Evolutionary conservation across 495 filamentous ascomycete species (phyloP), one percentile per base, ranked within the genome.

Genomic region (Xylaria bambusicola): DNA sequence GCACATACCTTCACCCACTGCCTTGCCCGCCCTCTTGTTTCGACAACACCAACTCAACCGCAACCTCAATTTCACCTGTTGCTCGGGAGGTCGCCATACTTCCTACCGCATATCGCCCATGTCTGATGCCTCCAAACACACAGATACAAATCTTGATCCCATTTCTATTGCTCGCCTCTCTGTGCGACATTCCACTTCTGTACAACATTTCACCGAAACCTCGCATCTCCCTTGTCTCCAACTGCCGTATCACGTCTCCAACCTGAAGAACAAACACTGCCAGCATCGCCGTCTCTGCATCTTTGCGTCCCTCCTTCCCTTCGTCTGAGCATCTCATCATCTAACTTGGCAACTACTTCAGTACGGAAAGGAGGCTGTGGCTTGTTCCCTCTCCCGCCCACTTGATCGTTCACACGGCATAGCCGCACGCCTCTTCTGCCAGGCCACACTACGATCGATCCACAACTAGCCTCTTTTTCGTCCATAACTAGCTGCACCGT

Each of bases 121-220:
- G 41, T 49, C 17, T 35, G 6, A 5, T 10, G 2, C 31, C 24
- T 4, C 18, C 31, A 1, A n/a, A n/a, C 15, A 6, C 21, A 9
- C 20, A 17, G 31, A 8, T n/a, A 13, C 1, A 1, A 31, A 13
- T 21, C 12, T 3, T 15, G 12, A 38, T 38, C 3, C 36, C 36
- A 3, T 15, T 26, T 24, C 15, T 41, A 17, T 27, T 33, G 7
- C 23, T n/a, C 23, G 21, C 8, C n/a, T 49, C 31, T 27, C 18
- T 29, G 33, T 49, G 41, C 13, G 26, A 52, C 35, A 29, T 38
- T 3, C 3, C 36, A 15, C 36, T 38, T 38, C 13, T 18, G 47
- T 36, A 29, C 18, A 21, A 35, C 47, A 50, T 50, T n/a, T 36
- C 55, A 40, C 13, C 29, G 23, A n/a, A 40, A 47, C 27, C 41